These are phyloP conservation scores for Colletotrichum chlorophyti DNA, from an alignment of 2,329 filamentous ascomycete genomes.

Conservation along the genomic window DNA sequence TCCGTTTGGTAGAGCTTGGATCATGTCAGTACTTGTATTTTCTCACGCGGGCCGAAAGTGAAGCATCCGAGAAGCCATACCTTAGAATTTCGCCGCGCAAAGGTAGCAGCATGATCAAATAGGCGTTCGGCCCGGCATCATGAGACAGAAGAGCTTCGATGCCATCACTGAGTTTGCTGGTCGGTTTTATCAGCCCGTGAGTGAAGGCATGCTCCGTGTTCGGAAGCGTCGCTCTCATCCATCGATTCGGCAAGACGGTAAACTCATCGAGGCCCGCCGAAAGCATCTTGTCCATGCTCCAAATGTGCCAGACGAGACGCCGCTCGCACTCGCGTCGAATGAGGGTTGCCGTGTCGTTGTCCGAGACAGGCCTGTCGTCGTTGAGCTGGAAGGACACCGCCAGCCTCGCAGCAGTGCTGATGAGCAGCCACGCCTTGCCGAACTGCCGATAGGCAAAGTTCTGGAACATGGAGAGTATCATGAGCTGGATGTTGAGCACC, in stretches of 20 bases:
- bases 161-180: constrained; percentile 1
- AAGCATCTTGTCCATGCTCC: constrained; percentile 19
- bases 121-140: constrained; percentile 3
- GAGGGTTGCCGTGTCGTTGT: background rate
- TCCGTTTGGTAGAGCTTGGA: constrained; percentile 9
- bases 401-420: constrained; percentile 9
- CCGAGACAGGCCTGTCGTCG: background rate
- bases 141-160: background rate
- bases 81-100: constrained; percentile 1
- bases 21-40: background rate
- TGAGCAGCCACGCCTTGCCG: constrained; percentile 12
- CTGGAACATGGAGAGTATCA: constrained; percentile 13
- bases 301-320: constrained; percentile 12
- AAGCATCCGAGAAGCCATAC: background rate
- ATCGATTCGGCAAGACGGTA: constrained; percentile 4
- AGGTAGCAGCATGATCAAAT: background rate
- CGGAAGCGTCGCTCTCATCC: constrained; percentile 2
- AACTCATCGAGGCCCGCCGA: constrained; percentile 17
- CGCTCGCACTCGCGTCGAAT: constrained; percentile 13
- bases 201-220: constrained; percentile 5
- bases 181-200: constrained; percentile 2
- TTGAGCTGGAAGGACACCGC: constrained; percentile 17
- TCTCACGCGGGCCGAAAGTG: too few species aligned
- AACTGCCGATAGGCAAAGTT: constrained; percentile 21
- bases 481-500: constrained; percentile 2